Conservation (phyloP, 139 green algal genomes). For the Pseudopediastrum boryanum region DNA sequence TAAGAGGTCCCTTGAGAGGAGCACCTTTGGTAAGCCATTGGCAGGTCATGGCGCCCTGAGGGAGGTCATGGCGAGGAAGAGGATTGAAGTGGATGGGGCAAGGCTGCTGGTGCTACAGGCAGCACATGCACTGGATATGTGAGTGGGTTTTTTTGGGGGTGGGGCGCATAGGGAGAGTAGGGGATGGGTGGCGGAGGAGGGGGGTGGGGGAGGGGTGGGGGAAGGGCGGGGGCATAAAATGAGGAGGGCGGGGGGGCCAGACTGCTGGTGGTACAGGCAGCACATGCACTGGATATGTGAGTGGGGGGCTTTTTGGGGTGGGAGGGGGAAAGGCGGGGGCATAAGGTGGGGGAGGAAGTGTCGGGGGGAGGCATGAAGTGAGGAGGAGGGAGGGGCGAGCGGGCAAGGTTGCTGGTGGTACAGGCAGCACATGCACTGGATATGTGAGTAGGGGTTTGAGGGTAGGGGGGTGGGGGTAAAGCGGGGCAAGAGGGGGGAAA, state of each 20-base stretch:
- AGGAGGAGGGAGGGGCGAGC: too few species aligned
- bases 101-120: conserved; percentile 48
- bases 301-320: background rate
- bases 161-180: conserved; percentile 22
- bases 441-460: conserved; percentile 4
- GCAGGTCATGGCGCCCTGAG: conserved; percentile 59
- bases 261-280: conserved; percentile 10
- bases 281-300: conserved; percentile 35
- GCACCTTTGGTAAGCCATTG: conserved; percentile 75
- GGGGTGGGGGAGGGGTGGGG: too few species aligned
- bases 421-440: conserved; percentile 35
- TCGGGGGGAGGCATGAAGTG: too few species aligned
- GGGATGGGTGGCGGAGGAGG: too few species aligned
- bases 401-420: background rate
- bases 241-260: background rate
- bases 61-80: conserved; percentile 54
- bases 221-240: too few species aligned
- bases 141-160: background rate
- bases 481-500: too few species aligned
- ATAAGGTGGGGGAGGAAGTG: too few species aligned
- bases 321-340: too few species aligned
- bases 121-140: conserved; percentile 35
- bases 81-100: conserved; percentile 47
- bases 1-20: conserved; percentile 51
- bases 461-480: conserved; percentile 1